These are phyloP conservation scores for Zizania palustris DNA, from an alignment of 202 grass and related monocot genomes.

Conservation along the genomic window DNA sequence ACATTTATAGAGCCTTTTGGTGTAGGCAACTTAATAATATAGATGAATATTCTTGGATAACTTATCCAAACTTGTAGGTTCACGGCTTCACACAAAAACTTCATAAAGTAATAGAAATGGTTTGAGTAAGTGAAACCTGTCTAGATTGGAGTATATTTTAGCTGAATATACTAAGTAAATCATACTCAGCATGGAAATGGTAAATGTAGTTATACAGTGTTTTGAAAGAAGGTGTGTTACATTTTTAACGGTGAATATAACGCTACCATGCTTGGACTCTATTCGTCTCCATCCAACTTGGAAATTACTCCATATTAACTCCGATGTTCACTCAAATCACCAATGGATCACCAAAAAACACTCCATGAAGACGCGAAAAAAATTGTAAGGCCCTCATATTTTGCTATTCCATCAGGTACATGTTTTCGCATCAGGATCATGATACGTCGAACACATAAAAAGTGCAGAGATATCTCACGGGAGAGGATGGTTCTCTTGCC, in stretches of 20 bases:
- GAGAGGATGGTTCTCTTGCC: slow-evolving; percentile 92
- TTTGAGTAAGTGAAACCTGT: neutral
- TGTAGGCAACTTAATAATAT: too few species aligned
- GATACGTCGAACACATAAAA: slow-evolving; percentile 7
- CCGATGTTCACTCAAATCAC: neutral
- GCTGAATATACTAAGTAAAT: too few species aligned
- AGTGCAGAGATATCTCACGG: slow-evolving; percentile 51
- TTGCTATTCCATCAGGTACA: neutral
- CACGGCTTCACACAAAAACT: neutral
- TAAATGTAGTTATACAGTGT: neutral
- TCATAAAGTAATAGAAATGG: neutral
- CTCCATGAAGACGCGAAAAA: neutral
- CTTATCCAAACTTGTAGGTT: neutral
- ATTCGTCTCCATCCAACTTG: neutral
- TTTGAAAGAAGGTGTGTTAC: neutral
- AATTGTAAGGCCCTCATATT: neutral
- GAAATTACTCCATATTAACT: neutral
- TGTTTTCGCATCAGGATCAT: slow-evolving; percentile 14
- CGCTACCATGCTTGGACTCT: neutral
- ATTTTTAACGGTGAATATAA: neutral
- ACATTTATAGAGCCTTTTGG: too few species aligned
- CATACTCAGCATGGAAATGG: neutral
- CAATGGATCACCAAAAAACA: neutral
- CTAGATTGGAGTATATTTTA: neutral
- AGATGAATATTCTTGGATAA: too few species aligned